Percentiles rank a stretch among this genome's conserved stretches.
Evolutionary conservation across 1,284 basidiomycete species (phyloP).

Genomic region (Sanguinoderma infundibulare): DNA sequence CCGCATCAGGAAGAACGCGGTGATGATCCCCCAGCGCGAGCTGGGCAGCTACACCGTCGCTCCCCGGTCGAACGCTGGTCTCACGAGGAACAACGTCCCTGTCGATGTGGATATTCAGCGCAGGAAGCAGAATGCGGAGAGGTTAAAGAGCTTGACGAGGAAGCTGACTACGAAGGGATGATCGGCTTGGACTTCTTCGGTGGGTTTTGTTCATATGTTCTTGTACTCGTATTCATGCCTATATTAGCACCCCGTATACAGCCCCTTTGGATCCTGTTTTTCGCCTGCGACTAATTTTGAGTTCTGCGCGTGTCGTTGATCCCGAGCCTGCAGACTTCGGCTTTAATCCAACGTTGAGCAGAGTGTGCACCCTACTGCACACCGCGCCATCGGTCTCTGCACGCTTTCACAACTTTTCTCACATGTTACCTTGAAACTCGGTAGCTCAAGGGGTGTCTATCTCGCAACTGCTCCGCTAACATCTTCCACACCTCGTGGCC

Average conservation of each 20-base stretch:
- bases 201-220: background rate
- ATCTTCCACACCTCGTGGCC: too few species aligned
- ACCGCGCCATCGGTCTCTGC: too few species aligned
- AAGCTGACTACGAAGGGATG: constrained; percentile 36
- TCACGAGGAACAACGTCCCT: constrained; percentile 51
- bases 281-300: too few species aligned
- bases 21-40: constrained; percentile 74
- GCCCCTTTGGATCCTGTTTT: background rate
- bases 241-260: background rate
- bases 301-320: too few species aligned
- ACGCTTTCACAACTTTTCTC: too few species aligned
- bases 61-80: constrained; percentile 57
- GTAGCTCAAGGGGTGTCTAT: too few species aligned
- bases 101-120: constrained; percentile 75
- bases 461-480: too few species aligned
- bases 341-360: too few species aligned
- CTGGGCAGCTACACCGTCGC: constrained; percentile 78
- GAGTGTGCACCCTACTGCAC: too few species aligned
- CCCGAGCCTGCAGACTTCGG: too few species aligned
- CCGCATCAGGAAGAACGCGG: constrained; percentile 74
- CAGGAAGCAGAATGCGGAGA: constrained; percentile 72
- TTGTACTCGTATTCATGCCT: background rate
- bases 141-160: constrained; percentile 51
- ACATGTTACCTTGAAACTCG: too few species aligned
- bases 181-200: background rate